Evolutionary conservation across 805 yeast species (phyloP), one percentile per base, ranked within the genome.

Genomic region (Kockiozyma suomiensis): DNA sequence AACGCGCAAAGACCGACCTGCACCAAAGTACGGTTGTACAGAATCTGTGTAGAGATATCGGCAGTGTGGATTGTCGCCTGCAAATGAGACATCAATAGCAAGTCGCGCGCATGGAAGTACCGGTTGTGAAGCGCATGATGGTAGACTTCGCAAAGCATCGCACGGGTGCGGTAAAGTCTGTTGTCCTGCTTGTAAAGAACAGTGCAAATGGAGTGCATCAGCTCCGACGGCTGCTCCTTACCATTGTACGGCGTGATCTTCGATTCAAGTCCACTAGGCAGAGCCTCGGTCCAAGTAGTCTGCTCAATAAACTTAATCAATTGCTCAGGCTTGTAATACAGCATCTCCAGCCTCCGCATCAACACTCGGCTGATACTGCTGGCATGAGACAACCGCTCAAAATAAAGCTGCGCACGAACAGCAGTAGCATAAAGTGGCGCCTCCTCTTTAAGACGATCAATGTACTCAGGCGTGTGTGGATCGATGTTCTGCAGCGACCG

Each of bases 1-100:
- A 94, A 94, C 15, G 99, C 98, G 74, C 96, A 85, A 67, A 94
- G 82, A 61, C 99, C 99, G 65, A 96, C 82, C 77, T 94, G 99
- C 64, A 90, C 97, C 65, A 94, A 82, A 17, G 97, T 91, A 75
- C 99, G 84, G 82, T 94, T 94, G 82, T 90, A 94, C 69, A 90
- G 81, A 57, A 94, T 91, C 81, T 94, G 99, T 68, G 93, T 77
- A 38, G 86, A 78, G 35, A 96, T 84, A 70, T 93, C 98, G 35
- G 96, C 87, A 51, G 85, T 82, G 74, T 89, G 90, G 68, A 93
- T 90, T 48, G 87, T 80, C 32, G 88, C 80, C 78, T 90, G 96
- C 70, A 91, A 78, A 73, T 91, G 94, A 21, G 97, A 90, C 78
- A 84, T 80, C 70, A 92, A 81, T 75, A 94, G 81, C 84, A 93